Evolutionary conservation across 2,329 filamentous ascomycete species (phyloP), one percentile per base, ranked within the genome.

Genomic region (Microsporum ferrugineum): DNA sequence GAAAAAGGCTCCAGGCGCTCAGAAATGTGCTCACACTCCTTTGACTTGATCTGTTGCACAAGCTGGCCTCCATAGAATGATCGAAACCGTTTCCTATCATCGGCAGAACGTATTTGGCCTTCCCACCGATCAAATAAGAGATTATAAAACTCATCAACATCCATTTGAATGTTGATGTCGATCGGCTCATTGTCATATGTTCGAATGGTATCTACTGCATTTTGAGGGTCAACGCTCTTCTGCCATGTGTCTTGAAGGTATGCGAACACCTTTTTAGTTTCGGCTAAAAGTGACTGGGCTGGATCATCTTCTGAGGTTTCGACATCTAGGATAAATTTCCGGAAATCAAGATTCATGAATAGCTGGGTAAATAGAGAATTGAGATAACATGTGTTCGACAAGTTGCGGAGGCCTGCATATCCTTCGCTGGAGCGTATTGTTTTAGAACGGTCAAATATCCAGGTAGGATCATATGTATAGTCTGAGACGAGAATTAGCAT

Each of bases 91-190:
- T 83, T 85, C 73, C 89, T 95, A 38, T 84, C 83, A n/a, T 84
- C 80, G 1, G 79, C 74, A 7, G 82, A 81, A 17, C 82, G 73
- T 65, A 97, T 84, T 68, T 96, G 89, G 6, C 84, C 83, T 71
- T 99, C 95, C 83, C 91, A 91, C 31, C 91, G 84, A 72, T 95
- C 91, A 68, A 97, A 94, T 0, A 99, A 81, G 3, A 96, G 81
- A 68, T 94, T 96, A 77, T 95, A 97, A 71, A 97, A 99, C 71
- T 96, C 91, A 67, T 97, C 94, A 3, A 96, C 94, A 71, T 99
- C 94, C 89, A 99, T 97, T 73, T 99, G 94, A 62, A 88, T 84
- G 61, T 86, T 84, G 31, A 95, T 86, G 72, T 97, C 91, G 64
- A 99, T 95, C 14, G 83, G 80, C 1, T 85, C 82, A 62, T 91